Conservation (phyloP, 257 asterid species). For the Penstemon eatonii region DNA sequence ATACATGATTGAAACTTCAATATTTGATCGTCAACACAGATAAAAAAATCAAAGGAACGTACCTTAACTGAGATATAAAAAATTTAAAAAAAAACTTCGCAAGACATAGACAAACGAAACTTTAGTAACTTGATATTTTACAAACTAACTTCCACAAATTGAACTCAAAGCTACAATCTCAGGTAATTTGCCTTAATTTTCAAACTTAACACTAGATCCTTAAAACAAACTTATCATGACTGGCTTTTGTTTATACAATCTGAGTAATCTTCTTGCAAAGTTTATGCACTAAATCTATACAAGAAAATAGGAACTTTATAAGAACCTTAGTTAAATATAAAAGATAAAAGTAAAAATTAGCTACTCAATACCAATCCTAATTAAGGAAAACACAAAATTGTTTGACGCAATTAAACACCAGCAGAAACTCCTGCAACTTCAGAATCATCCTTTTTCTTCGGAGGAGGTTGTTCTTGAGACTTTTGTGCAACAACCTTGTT, state of each 20-base stretch:
- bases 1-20: no score
- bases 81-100: no score
- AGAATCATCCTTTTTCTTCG: constrained; percentile 58
- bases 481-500: constrained; percentile 67
- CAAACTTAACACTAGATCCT: no score
- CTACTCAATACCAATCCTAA: constrained; percentile 27
- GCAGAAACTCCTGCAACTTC: constrained; percentile 65
- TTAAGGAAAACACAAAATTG: constrained; percentile 29
- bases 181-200: no score
- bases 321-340: constrained; percentile 29
- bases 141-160: no score
- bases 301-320: constrained; percentile 32
- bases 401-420: constrained; percentile 45
- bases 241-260: constrained; percentile 21
- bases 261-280: constrained; percentile 31
- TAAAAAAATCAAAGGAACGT: no score
- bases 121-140: no score
- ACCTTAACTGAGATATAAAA: no score
- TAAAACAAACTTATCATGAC: constrained; percentile 12
- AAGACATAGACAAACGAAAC: no score
- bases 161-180: no score
- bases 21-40: no score
- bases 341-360: constrained; percentile 26
- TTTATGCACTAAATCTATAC: constrained; percentile 44
- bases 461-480: constrained; percentile 46